Evolutionary conservation across 345 rosid genomes (phyloP).

Genomic region (Psidium guajava): DNA sequence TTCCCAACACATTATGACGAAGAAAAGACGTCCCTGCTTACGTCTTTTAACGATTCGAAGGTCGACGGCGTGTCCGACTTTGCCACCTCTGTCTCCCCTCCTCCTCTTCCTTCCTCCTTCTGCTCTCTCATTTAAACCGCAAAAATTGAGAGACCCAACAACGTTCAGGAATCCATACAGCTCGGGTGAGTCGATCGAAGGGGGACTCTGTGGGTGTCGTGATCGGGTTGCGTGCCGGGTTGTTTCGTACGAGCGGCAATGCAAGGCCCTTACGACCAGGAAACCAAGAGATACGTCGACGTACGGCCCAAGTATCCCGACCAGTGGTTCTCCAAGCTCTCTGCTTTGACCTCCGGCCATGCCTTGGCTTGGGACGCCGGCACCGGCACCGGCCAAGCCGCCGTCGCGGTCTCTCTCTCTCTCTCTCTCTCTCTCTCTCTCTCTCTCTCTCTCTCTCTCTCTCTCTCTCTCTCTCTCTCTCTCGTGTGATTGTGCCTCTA

Average conservation of each 20-base stretch:
- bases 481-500: background rate
- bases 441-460: background rate
- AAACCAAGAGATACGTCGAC: conserved; percentile 38
- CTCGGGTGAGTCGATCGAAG: background rate
- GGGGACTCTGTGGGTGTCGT: background rate
- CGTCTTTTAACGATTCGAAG: too few species aligned
- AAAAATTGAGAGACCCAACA: background rate
- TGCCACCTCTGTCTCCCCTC: background rate
- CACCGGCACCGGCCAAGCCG: conserved; percentile 69
- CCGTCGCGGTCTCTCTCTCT: conserved; percentile 28
- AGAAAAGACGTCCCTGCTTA: too few species aligned
- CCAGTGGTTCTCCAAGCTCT: conserved; percentile 52
- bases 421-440: too few species aligned
- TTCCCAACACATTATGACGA: too few species aligned
- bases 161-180: background rate
- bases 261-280: conserved; percentile 30
- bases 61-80: too few species aligned
- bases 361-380: conserved; percentile 62
- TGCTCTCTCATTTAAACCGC: too few species aligned
- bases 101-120: background rate
- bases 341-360: conserved; percentile 30
- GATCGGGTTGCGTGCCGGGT: background rate
- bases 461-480: background rate
- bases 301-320: conserved; percentile 47
- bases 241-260: background rate